A percentile compares a stretch with the other conserved stretches of the same genome.
phyloP scores from a whole-genome alignment of 1,139 yeast genomes.

The Geotrichum histeridarum region DNA sequence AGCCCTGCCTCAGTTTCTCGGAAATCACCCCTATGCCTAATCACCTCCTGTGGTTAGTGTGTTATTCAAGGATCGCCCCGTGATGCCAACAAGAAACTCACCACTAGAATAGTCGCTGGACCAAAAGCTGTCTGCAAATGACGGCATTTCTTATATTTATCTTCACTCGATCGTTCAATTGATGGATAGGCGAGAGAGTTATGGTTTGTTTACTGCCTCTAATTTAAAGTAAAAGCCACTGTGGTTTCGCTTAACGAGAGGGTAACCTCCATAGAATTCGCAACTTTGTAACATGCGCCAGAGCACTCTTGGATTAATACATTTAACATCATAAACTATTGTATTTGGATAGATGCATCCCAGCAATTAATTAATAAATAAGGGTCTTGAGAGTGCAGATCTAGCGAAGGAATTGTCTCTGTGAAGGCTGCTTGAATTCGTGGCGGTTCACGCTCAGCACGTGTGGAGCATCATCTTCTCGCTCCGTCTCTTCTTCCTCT shows the following conservation, averaged over 20 bases:
- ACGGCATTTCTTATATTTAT: conserved; percentile 7
- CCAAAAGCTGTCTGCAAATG: conserved; percentile 29
- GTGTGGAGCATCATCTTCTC: conserved; percentile 4
- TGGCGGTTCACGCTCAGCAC: neutral
- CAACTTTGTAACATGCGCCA: too few relatives aligned
- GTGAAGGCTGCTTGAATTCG: neutral
- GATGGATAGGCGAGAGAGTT: neutral
- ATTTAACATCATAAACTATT: too few relatives aligned
- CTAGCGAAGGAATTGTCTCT: conserved; percentile 9
- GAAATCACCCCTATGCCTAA: conserved; percentile 56
- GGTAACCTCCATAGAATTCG: neutral
- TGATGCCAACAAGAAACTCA: neutral
- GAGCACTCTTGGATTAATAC: too few relatives aligned
- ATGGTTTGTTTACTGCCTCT: neutral
- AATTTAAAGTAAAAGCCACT: neutral
- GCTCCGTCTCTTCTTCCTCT: conserved; percentile 10
- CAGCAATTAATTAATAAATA: too few relatives aligned
- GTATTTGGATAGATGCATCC: too few relatives aligned
- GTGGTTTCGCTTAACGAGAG: neutral
- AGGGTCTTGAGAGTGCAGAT: too few relatives aligned
- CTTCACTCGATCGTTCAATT: neutral
- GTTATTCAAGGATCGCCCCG: neutral
- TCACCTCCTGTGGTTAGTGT: too few relatives aligned
- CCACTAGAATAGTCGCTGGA: conserved; percentile 24
- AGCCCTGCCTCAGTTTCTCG: conserved; percentile 63